Evolutionary conservation across 768 basidiomycete species (phyloP), one percentile per base, ranked within the genome.

Genomic region (Rhodotorula graminis): DNA sequence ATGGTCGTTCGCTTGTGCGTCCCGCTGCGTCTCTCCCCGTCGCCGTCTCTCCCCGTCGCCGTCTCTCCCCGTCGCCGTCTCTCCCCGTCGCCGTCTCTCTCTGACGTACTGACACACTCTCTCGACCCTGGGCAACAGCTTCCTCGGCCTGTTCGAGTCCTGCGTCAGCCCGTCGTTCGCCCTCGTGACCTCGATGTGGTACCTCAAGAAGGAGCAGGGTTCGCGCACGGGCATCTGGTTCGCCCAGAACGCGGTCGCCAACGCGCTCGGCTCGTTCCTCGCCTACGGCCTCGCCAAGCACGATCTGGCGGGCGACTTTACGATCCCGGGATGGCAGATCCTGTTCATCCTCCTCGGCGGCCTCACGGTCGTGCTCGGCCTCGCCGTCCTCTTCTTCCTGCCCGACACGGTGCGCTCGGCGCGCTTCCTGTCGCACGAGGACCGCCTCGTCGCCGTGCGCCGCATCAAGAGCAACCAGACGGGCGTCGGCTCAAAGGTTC

Each of bases 391-490:
- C 25, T 2, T 42, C 59, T 60, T 60, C 59, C 63, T 71, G 2
- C 70, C 70, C 49, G 70, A 71, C 56, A 62, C 70, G 61, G 65
- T 60, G 23, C 53, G 52, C 60, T 63, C 49, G 29, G 65, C 65
- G 6, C 65, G 46, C 60, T 71, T 53, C 33, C 60, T 71, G 10
- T 50, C 46, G 55, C 46, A 57, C 37, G 40, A 42, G 23, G 70
- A 66, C 46, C 59, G 60, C 29, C 25, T 37, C n/a, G 29, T 67
- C 27, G 70, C 65, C 37, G 52, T 71, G 33, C 65, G 65, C 31
- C 60, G 76, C 10, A 71, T 76, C 27, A 65, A 72, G 15, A 42
- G 62, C 27, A 77, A 77, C 65, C 49, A 75, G 52, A 71, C 64
- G 25, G 74, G 74, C 31, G 65, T 77, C 46, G 69, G 66, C 19